These are phyloP conservation scores for Lolium rigidum DNA, from an alignment of 176 grass and related monocot species.

Conservation along the genomic window DNA sequence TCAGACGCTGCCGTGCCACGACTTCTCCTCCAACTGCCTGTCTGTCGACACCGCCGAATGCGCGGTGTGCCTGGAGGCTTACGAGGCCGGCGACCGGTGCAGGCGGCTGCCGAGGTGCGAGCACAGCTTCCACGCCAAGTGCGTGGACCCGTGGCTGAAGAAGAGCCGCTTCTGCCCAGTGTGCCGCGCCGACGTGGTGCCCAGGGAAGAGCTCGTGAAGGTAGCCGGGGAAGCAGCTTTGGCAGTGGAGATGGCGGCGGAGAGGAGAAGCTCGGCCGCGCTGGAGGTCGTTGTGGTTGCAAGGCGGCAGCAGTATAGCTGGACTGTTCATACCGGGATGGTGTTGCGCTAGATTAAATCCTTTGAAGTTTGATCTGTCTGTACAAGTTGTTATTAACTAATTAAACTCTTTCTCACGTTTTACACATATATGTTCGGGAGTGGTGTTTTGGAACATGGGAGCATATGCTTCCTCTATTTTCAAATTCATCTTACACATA, in stretches of 20 bases:
- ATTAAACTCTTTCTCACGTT: too few relatives aligned
- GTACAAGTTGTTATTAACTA: too few relatives aligned
- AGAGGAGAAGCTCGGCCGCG: background rate
- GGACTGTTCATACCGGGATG: background rate
- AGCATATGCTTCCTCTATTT: too few relatives aligned
- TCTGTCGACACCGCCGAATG: constrained; percentile 30
- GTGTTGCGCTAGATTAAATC: background rate
- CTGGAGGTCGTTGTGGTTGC: background rate
- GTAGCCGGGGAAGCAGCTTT: background rate
- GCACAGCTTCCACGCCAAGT: constrained; percentile 72
- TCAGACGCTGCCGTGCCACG: constrained; percentile 51
- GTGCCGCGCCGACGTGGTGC: constrained; percentile 51
- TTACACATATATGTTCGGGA: too few relatives aligned
- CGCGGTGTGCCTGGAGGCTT: constrained; percentile 68
- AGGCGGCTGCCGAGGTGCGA: constrained; percentile 59
- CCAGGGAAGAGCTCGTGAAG: background rate
- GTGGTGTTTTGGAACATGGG: too few relatives aligned
- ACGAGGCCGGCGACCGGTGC: constrained; percentile 55
- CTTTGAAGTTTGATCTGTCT: too few relatives aligned
- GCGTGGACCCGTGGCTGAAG: constrained; percentile 73
- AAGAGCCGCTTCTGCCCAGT: constrained; percentile 62
- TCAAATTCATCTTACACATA: too few relatives aligned
- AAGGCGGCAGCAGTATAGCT: constrained; percentile 9
- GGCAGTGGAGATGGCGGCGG: background rate
- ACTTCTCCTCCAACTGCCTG: constrained; percentile 2